phyloP scores from a whole-genome alignment of 148 eudicot species.

The Beta vulgaris region DNA sequence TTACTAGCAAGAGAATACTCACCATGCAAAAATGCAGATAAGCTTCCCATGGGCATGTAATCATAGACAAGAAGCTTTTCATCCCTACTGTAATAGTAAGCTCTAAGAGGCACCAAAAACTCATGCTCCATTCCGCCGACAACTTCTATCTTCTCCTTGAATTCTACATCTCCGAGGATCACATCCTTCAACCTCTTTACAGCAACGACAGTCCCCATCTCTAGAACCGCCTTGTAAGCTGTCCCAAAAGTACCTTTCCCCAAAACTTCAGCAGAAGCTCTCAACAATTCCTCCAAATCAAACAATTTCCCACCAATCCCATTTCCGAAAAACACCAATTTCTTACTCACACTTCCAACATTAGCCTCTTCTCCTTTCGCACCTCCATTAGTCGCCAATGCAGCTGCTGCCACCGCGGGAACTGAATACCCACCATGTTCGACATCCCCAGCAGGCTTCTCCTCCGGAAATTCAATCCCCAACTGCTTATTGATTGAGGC shows the following conservation, averaged over 20 bases:
- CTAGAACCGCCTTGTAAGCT: constrained; percentile 83
- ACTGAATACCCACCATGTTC: constrained; percentile 41
- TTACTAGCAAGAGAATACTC: constrained; percentile 13
- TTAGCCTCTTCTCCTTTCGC: constrained; percentile 24
- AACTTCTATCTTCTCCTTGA: constrained; percentile 67
- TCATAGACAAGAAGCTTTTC: constrained; percentile 89
- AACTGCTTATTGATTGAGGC: constrained; percentile 36
- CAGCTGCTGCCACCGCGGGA: constrained; percentile 37
- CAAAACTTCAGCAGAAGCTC: constrained; percentile 89
- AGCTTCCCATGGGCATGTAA: constrained; percentile 87
- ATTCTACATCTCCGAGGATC: constrained; percentile 52
- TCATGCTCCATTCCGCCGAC: constrained; percentile 79
- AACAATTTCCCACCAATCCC: constrained; percentile 44
- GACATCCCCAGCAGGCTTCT: constrained; percentile 30
- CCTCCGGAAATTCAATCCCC: constrained; percentile 40
- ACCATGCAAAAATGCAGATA: constrained; percentile 92
- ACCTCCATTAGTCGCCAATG: constrained; percentile 31
- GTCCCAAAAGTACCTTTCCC: constrained; percentile 95
- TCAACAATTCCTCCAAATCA: constrained; percentile 76
- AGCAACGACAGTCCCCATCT: constrained; percentile 66
- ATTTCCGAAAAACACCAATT: constrained; percentile 67
- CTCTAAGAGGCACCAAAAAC: constrained; percentile 80
- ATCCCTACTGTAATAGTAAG: constrained; percentile 75
- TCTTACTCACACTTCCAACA: constrained; percentile 41
- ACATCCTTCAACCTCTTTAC: constrained; percentile 92